Conservation (phyloP, 306 rosid genomes). For the Vigna nakashimae region DNA sequence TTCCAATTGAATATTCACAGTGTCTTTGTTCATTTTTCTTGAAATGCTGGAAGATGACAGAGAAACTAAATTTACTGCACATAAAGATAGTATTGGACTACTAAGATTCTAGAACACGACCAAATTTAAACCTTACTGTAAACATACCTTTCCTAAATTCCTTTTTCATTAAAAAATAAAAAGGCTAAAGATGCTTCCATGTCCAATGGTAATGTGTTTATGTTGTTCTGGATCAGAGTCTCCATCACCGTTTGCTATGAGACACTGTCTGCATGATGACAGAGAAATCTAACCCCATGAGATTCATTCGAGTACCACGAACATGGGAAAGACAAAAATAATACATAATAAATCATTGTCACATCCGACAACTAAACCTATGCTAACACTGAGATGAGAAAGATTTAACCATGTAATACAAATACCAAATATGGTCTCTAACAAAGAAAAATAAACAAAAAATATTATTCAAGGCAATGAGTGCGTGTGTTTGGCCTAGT, state of each 20-base stretch:
- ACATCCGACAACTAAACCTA: background rate
- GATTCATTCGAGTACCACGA: background rate
- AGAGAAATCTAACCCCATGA: conserved; percentile 12
- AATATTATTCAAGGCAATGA: background rate
- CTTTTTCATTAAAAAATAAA: background rate
- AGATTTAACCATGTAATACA: conserved; percentile 1
- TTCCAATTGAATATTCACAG: conserved; percentile 16
- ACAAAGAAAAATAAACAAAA: background rate
- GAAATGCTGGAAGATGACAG: background rate
- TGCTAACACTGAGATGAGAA: background rate
- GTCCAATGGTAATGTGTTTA: conserved; percentile 33
- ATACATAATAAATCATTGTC: conserved; percentile 9
- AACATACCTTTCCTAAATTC: conserved; percentile 21
- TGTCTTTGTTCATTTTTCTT: background rate
- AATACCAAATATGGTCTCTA: background rate
- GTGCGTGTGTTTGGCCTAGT: background rate
- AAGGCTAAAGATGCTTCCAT: conserved; percentile 28
- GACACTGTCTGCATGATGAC: conserved; percentile 36
- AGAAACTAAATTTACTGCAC: conserved; percentile 34
- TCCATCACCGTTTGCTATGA: conserved; percentile 42
- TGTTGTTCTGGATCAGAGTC: conserved; percentile 14
- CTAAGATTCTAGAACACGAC: conserved; percentile 2
- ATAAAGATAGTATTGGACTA: conserved; percentile 8
- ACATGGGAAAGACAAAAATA: background rate
- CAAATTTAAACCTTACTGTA: conserved; percentile 35